These are phyloP conservation scores for Entomortierella lignicola DNA, from an alignment of 192 early-diverging fungal genomes.

Conservation along the genomic window DNA sequence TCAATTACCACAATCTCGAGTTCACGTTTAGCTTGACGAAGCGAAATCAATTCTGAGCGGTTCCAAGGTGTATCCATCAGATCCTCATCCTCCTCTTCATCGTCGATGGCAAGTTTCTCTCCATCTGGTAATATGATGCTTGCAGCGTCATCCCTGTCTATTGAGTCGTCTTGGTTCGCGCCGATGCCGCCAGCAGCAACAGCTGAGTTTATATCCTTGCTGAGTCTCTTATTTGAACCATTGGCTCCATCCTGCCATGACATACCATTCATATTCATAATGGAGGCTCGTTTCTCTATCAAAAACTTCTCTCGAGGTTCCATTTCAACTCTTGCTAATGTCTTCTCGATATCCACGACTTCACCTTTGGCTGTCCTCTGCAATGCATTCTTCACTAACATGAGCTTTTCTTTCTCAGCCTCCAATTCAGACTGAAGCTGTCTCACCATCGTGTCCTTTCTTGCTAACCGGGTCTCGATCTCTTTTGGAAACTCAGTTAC, in stretches of 20 bases:
- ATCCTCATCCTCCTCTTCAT: conserved; percentile 30
- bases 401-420: conserved; percentile 54
- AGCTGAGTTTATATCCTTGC: not conserved
- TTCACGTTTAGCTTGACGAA: conserved; percentile 59
- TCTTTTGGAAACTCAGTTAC: conserved; percentile 28
- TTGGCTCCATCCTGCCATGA: conserved; percentile 24
- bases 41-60: conserved; percentile 52
- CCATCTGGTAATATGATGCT: conserved; percentile 24
- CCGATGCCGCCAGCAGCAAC: conserved; percentile 5
- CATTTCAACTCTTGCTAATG: conserved; percentile 51
- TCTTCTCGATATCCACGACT: conserved; percentile 40
- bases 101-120: conserved; percentile 25
- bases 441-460: conserved; percentile 44
- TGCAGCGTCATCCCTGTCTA: conserved; percentile 5
- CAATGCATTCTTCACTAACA: conserved; percentile 44
- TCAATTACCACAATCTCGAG: conserved; percentile 65
- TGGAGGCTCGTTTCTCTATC: conserved; percentile 49
- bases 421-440: conserved; percentile 40
- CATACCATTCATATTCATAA: conserved; percentile 30
- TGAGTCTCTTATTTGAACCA: not conserved
- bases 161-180: not conserved
- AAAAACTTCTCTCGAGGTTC: conserved; percentile 35
- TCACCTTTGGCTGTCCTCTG: conserved; percentile 29
- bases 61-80: conserved; percentile 52
- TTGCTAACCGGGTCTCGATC: conserved; percentile 24